Percentiles rank a stretch among this genome's conserved stretches.
Evolutionary conservation across 2,329 filamentous ascomycete genomes (phyloP).

Genomic region (Albifimbria verrucaria): DNA sequence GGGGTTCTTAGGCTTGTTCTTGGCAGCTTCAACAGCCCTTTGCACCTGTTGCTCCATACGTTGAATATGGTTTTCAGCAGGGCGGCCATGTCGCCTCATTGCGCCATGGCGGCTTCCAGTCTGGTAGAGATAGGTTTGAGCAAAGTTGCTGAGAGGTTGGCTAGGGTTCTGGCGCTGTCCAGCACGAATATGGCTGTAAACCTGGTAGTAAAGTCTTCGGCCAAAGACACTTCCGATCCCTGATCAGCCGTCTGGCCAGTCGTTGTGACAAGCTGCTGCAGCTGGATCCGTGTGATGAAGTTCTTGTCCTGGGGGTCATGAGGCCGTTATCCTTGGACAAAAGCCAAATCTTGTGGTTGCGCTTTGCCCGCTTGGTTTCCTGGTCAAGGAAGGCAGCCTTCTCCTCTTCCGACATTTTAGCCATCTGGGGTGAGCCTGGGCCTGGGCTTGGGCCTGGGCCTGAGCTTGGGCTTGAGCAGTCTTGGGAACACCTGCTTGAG

Average conservation of each 20-base stretch:
- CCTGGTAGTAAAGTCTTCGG: constrained; percentile 97
- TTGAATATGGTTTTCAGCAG: constrained; percentile 95
- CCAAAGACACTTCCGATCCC: constrained; percentile 74
- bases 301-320: constrained; percentile 99
- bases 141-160: constrained; percentile 92
- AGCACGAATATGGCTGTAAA: constrained; percentile 90
- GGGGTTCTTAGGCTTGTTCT: constrained; percentile 98
- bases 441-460: constrained; percentile 24
- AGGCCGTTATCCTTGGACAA: constrained; percentile 91
- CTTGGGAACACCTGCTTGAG: constrained; percentile 47
- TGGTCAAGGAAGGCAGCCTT: constrained; percentile 80
- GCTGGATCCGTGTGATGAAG: constrained; percentile 95
- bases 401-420: constrained; percentile 78
- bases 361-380: constrained; percentile 91
- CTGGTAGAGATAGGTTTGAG: constrained; percentile 95
- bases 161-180: constrained; percentile 86
- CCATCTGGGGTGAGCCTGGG: constrained; percentile 38
- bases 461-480: constrained; percentile 26
- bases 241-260: constrained; percentile 83
- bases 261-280: constrained; percentile 91
- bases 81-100: constrained; percentile 71
- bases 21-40: constrained; percentile 92
- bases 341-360: constrained; percentile 96
- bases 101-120: constrained; percentile 80
- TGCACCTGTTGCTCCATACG: constrained; percentile 99